Evolutionary conservation across 1,284 basidiomycete species (phyloP), one percentile per base, ranked within the genome.

Genomic region (Cutaneotrichosporon cavernicola): DNA sequence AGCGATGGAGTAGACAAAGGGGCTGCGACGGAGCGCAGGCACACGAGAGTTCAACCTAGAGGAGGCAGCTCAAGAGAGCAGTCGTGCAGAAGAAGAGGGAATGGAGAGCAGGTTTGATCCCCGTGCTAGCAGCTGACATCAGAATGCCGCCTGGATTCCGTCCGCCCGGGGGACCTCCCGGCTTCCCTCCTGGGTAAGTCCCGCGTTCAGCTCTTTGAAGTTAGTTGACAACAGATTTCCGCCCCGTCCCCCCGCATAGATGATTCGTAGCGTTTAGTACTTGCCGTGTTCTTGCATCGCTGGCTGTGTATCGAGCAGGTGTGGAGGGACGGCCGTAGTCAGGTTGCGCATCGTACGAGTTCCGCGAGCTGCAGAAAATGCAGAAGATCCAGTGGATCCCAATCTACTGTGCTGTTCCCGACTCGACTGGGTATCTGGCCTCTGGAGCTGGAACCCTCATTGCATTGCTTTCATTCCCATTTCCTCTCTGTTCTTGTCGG

Each of bases 101-200:
- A 5, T 13, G 40, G 40, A 43, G 13, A 43, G 40, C 47, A 22
- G 22, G n/a, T n/a, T 10, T 7, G 16, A 16, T 1, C 13, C 43
- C 14, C 10, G 6, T 9, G 26, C 5, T 16, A 11, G 8, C 10
- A 31, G 58, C 62, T 61, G 38, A 50, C 49, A 36, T 32, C 58
- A 76, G 79, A 62, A 78, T 78, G 67, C 89, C 90, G 53, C 90
- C 90, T 65, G 90, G 90, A 64, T 92, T 92, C 85, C 84, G 89
- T 64, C 90, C 90, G 22, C 89, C 89, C 65, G 89, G 55, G 26
- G 55, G 83, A 50, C 89, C 58, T 9, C 49, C 58, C n/a, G 58
- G 58, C 21, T 60, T 60, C 55, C 55, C 85, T 72, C 90, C 91
- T 76, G 91, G 92, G 91, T 94, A 80, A 82, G 86, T 80, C 22